Evolutionary conservation across 768 basidiomycete species (phyloP).

Genomic region (Pulveroboletus frians): DNA sequence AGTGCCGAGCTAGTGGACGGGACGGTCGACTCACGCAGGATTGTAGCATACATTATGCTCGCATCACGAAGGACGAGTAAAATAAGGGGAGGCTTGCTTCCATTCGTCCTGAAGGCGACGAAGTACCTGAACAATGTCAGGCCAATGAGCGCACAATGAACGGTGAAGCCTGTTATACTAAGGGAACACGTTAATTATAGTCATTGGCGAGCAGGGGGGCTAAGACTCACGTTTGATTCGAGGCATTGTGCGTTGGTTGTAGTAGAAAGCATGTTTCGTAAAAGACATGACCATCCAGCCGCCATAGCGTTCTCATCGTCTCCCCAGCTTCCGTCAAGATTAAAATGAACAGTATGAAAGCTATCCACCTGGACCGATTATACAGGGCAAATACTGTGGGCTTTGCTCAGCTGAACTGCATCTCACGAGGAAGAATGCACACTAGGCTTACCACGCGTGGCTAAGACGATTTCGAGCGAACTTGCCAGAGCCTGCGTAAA

Average conservation of each 20-base stretch:
- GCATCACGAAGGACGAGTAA: slow-evolving; percentile 17
- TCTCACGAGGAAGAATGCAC: background rate
- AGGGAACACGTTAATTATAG: background rate
- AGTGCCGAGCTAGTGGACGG: background rate
- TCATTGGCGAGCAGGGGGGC: background rate
- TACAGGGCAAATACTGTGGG: slow-evolving; percentile 17
- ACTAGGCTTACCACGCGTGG: slow-evolving; percentile 9
- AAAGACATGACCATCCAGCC: background rate
- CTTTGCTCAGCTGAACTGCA: background rate
- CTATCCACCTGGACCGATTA: slow-evolving; percentile 13
- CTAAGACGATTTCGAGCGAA: slow-evolving; percentile 11
- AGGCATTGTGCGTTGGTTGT: background rate
- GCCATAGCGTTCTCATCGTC: background rate
- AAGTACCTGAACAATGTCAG: slow-evolving; percentile 1
- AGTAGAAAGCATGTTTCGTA: slow-evolving; percentile 8
- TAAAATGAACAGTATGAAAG: slow-evolving; percentile 1
- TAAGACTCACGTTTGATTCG: slow-evolving; percentile 6
- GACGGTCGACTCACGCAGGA: slow-evolving; percentile 5
- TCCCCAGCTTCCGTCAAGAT: slow-evolving; percentile 2
- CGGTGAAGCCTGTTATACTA: slow-evolving; percentile 9
- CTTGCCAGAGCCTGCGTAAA: slow-evolving; percentile 6
- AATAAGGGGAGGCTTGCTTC: slow-evolving; percentile 17
- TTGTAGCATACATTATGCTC: background rate
- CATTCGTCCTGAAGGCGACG: slow-evolving; percentile 10
- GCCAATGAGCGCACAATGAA: slow-evolving; percentile 7